Evolutionary conservation across 176 grass and related monocot genomes (phyloP), one percentile per base, ranked within the genome.

Genomic region (Aegilops speltoides): DNA sequence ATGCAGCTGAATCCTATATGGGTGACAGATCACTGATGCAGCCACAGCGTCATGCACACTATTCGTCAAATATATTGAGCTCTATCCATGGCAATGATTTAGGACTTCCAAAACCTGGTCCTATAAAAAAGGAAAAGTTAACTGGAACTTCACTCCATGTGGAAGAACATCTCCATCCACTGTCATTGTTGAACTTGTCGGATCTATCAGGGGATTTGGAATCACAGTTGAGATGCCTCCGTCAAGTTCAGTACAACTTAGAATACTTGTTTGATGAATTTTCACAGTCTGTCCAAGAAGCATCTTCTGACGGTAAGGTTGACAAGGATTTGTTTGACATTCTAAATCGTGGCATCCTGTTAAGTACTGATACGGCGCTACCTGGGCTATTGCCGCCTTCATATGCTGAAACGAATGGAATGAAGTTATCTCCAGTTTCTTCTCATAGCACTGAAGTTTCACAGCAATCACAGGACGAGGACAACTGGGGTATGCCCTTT

Each of bases 181-280:
- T 63, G 48, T 69, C 50, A 26, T 61, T 26, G n/a, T 87, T 56
- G 69, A 86, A 45, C 63, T 79, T 93, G 66, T 54, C 82, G 0
- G 86, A 94, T 89, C 84, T 98, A 34, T 85, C 86, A 15, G 93
- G 89, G 40, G 91, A 95, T 85, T 56, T 98, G 77, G 89, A 91
- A 79, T 87, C 63, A 19, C 91, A 95, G 23, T 80, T 94, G 78
- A 87, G 68, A 88, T 86, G 79, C 74, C 86, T 98, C 68, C 89
- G 90, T 43, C 86, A 87, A 43, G 77, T 94, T 79, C 90, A 97
- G 57, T 92, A 89, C 50, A 78, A 92, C 61, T 68, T 92, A 22
- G 90, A 91, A 36, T 91, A 89, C 81, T 75, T 90, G 80, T 90
- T 93, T 65, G 75, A 84, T 88, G 84, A 29, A 4, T 60, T 93